Percentiles rank a stretch among this genome's conserved stretches.
phyloP scores from a whole-genome alignment of 257 asterid species.

The Capsicum baccatum region DNA sequence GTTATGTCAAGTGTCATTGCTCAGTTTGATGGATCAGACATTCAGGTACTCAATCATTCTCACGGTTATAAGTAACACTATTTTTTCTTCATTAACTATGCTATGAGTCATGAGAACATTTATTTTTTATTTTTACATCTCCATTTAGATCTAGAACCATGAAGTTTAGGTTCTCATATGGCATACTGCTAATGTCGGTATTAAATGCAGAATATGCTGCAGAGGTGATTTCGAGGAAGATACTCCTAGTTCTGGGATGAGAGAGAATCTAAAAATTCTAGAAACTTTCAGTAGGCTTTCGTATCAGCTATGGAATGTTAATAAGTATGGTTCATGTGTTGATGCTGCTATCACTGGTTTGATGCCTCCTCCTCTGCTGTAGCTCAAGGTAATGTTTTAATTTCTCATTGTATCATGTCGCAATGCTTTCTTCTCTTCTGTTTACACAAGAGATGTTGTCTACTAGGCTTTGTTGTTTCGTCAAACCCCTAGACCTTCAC shows the following conservation, averaged over 20 bases:
- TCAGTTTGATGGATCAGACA: no score
- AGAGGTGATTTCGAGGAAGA: constrained; percentile 61
- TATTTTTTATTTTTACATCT: neutral
- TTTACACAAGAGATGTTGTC: constrained; percentile 7
- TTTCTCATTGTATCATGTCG: constrained; percentile 10
- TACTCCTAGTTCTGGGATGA: constrained; percentile 60
- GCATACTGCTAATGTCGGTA: neutral
- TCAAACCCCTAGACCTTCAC: neutral
- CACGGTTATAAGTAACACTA: neutral
- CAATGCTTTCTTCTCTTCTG: constrained; percentile 22
- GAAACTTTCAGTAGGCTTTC: constrained; percentile 60
- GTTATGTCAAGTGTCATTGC: no score
- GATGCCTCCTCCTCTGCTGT: constrained; percentile 98
- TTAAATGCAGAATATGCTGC: constrained; percentile 37
- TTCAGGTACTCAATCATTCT: neutral
- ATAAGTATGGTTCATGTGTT: constrained; percentile 81
- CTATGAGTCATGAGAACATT: neutral
- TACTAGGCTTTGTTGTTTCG: constrained; percentile 15
- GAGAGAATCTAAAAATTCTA: constrained; percentile 46
- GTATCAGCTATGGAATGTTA: constrained; percentile 87
- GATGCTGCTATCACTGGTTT: constrained; percentile 95
- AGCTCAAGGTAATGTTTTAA: constrained; percentile 65
- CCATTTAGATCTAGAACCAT: neutral
- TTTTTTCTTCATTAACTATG: neutral
- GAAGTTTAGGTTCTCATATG: neutral